Percentiles rank a stretch among this genome's conserved stretches.
These are phyloP conservation scores for Hsuehochloa calcarea DNA, from an alignment of 176 grass and related monocot species.

Conservation along the genomic window DNA sequence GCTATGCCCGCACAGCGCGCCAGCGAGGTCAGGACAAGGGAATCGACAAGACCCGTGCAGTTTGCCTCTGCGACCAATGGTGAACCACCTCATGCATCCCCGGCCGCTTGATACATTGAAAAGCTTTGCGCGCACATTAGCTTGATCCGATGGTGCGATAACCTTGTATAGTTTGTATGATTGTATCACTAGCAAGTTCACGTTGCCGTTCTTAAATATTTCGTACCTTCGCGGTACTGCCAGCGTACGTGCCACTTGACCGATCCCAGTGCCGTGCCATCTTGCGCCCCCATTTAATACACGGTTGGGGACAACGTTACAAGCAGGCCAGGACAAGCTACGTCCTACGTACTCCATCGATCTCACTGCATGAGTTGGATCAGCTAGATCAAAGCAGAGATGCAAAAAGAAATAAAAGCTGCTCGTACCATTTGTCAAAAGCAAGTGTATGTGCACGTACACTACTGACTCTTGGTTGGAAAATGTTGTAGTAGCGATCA, in stretches of 20 bases:
- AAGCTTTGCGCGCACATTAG: not conserved
- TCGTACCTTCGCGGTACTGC: not conserved
- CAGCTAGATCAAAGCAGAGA: not conserved
- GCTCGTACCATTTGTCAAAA: not conserved
- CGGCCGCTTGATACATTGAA: not conserved
- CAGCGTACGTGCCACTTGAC: not conserved
- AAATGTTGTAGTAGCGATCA: not conserved
- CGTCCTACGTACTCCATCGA: not conserved
- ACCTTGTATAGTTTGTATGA: not conserved
- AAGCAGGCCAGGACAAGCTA: not conserved
- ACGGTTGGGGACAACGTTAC: not conserved
- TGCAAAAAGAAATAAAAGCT: not conserved
- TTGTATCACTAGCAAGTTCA: not conserved
- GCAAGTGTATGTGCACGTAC: not conserved
- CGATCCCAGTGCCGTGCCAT: not conserved
- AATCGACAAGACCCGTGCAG: constrained; percentile 2
- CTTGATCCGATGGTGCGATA: not conserved
- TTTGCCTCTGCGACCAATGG: not conserved
- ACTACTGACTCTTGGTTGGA: not conserved
- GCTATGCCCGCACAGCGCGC: not conserved
- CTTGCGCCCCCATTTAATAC: constrained; percentile 14
- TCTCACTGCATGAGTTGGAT: not conserved
- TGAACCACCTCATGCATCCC: not conserved
- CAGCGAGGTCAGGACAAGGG: not conserved
- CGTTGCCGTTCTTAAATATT: not conserved